Base-by-base conservation (phyloP, 169 alveolate genomes). In the Plasmodium vivax region DNA sequence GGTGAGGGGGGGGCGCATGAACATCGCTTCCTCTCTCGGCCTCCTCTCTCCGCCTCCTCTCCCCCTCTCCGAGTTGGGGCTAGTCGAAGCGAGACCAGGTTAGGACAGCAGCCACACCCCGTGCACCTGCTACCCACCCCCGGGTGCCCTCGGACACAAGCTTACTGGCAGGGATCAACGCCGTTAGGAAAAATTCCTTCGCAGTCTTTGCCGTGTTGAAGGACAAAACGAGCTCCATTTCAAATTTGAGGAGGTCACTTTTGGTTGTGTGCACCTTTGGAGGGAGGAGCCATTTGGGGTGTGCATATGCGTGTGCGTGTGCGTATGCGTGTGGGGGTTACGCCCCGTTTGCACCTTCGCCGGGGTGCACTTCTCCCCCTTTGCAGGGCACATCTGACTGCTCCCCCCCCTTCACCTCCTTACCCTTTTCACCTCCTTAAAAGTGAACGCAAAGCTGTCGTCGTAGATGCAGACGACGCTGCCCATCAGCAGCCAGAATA, bases 81-180 rank as follows among this genome's bases (percentile, higher is more conserved):
- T n/a, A n/a, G n/a, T n/a, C 56, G 56, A 45, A 45, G 56, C 56
- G 34, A 62, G 14, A 62, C 9, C 27, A 16, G 3, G 36, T 3
- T n/a, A 62, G 36, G n/a, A 12, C 38, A 34, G 45, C 16, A 81
- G 41, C 27, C 27, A 16, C 45, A 27, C n/a, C 27, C 16, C 32
- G 34, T 7, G 58, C 19, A 56, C 10, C 47, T 56, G 32, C 14
- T 83, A 83, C 3, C 3, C 43, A 43, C n/a, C 45, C 14, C 54
- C 9, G 27, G 41, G 43, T 71, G 77, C 7, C 27, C 43, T 47
- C 14, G 56, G 45, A 4, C 14, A 9, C 10, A 62, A 2, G 3
- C 75, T 85, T 85, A 85, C 93, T 72, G 9, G 85, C 93, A 45
- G 93, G 93, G 51, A 85, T 85, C 38, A 85, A 47, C 9, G 85